Evolutionary conservation across 345 rosid species (phyloP), one percentile per base, ranked within the genome.

Genomic region (Nasturtium officinale): DNA sequence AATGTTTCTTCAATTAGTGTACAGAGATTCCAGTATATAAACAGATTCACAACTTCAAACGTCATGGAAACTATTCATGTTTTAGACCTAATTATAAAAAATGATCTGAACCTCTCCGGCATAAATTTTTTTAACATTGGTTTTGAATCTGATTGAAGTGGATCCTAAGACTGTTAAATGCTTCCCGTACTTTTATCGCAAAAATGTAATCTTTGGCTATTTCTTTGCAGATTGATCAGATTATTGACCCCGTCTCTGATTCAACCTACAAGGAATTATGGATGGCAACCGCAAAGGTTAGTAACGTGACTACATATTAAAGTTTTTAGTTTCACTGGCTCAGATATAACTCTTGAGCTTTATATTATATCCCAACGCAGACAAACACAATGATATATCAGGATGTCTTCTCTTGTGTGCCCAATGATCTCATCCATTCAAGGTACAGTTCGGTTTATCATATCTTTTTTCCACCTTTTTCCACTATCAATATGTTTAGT

Each of bases 341-440:
- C 57, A 10, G 37, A 10, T 61, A 67, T 66, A 72, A 77, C 45
- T 47, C 5, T 3, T 30, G 50, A 55, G 55, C 17, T 60, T 17
- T 43, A 6, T 67, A 5, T 25, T 67, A 5, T 25, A 37, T 71
- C 33, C 43, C 52, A 55, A 68, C 76, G 65, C 98, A 95, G 99
- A 85, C 77, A 29, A 95, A 95, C 69, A 87, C 99, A 1, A 79
- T 85, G 30, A 83, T 91, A 72, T 95, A 90, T 79, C 98, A 91
- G 76, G 99, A 90, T 29, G 92, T 91, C 53, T 95, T 95, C 77
- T 82, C 98, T 69, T 91, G 98, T 72, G 82, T 90, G 45, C 99
- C 99, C 33, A 91, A 73, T 52, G 99, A 95, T 83, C 97, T 90
- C 73, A 84, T 87, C 61, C 91, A 91, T 71, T 82, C 98, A 48